These are phyloP conservation scores for Ettlia oleoabundans DNA, from an alignment of 139 green algal species.

Conservation along the genomic window DNA sequence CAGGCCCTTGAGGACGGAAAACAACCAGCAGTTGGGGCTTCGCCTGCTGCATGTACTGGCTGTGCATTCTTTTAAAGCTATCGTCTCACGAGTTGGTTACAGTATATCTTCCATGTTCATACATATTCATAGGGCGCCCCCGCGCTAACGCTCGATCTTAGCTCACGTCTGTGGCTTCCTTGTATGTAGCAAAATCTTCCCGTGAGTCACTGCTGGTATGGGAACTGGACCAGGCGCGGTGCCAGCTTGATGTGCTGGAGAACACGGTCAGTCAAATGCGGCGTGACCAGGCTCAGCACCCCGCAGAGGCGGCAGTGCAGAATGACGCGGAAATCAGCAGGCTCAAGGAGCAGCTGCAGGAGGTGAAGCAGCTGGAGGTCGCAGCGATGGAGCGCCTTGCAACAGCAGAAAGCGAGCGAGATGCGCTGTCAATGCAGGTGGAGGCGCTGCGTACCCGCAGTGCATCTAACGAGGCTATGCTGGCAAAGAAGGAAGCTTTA, in stretches of 20 bases:
- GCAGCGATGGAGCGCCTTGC: neutral
- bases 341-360: neutral
- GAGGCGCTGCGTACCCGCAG: neutral
- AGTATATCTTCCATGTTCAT: too few relatives aligned
- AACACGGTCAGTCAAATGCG: neutral
- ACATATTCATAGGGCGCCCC: too few relatives aligned
- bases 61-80: too few relatives aligned
- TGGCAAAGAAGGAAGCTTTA: neutral
- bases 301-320: neutral
- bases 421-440: neutral
- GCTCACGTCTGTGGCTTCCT: too few relatives aligned
- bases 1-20: too few relatives aligned
- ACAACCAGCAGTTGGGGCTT: too few relatives aligned
- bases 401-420: neutral
- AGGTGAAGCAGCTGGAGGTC: neutral
- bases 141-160: too few relatives aligned
- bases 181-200: too few relatives aligned
- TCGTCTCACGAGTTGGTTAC: too few relatives aligned
- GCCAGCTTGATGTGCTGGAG: neutral
- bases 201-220: neutral
- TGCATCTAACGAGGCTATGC: neutral
- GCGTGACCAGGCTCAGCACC: neutral
- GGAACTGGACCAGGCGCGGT: neutral
- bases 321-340: neutral
- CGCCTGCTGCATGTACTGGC: too few relatives aligned